Evolutionary conservation across 345 rosid species (phyloP).

Genomic region (Euphorbia pulcherrima): DNA sequence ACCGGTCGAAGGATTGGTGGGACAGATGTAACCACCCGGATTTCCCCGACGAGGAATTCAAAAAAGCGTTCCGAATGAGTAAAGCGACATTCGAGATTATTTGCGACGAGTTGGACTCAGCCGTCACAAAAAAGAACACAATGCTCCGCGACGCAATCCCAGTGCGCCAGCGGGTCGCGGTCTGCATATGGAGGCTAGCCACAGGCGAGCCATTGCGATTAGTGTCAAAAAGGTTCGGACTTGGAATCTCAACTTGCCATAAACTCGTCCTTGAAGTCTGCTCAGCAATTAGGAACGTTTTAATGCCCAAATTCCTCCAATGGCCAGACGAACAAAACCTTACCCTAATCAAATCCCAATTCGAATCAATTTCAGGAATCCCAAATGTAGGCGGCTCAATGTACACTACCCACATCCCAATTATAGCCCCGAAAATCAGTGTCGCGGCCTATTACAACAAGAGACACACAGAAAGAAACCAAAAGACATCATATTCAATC

Average conservation of each 20-base stretch:
- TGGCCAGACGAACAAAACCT: conserved; percentile 62
- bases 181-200: conserved; percentile 83
- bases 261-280: conserved; percentile 81
- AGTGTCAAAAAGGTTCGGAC: conserved; percentile 75
- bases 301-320: conserved; percentile 61
- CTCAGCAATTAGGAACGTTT: conserved; percentile 54
- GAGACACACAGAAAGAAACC: conserved; percentile 77
- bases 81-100: conserved; percentile 65
- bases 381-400: conserved; percentile 67
- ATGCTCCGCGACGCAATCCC: conserved; percentile 84
- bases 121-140: conserved; percentile 83
- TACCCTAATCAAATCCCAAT: conserved; percentile 36
- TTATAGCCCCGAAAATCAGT: conserved; percentile 68
- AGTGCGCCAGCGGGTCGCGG: conserved; percentile 83
- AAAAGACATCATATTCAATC: conserved; percentile 75
- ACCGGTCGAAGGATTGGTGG: conserved; percentile 88
- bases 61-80: conserved; percentile 70
- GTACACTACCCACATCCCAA: conserved; percentile 80
- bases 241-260: conserved; percentile 85
- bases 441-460: conserved; percentile 73
- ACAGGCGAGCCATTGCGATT: conserved; percentile 76
- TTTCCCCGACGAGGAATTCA: conserved; percentile 67
- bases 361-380: conserved; percentile 47
- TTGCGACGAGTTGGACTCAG: conserved; percentile 63
- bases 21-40: conserved; percentile 55